Base-by-base conservation (phyloP, 192 early-diverging fungal species). In the Allomyces javanicus region DNA sequence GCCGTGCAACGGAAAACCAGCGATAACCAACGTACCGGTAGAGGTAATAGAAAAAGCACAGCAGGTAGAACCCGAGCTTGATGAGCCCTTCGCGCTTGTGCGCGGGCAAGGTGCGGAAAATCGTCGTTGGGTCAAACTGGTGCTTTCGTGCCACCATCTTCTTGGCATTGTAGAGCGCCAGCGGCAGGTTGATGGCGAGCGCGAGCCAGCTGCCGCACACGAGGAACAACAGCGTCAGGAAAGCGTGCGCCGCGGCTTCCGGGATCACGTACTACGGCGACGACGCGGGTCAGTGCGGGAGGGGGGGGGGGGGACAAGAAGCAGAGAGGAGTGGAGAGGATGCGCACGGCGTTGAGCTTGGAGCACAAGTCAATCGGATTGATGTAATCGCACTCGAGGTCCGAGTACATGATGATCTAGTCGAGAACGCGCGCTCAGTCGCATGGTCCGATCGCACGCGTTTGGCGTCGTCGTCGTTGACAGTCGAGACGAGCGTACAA, bases 281-380 rank as follows among this genome's bases (percentile, higher is more conserved):
- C 24, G 61, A 23, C 40, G 44, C 6, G 67, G 19, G 24, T 61
- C 67, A 9, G 27, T 58, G 25, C 62, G 24, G 33, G 26, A 24
- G 70, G 33, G 12, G 61, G 62, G 21, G 61, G 24, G 45, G 43
- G 43, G 3, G 10, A 4, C 4, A 4, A 4, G 33, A 7, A 40
- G n/a, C n/a, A n/a, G n/a, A 40, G 33, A 9, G 4, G 33, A 7
- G 33, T 40, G 33, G 33, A 40, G 33, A 40, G 33, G 33, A 40
- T 40, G 7, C 33, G 33, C 33, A 40, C 33, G 33, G 33, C 88
- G 74, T 98, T 98, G 72, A 98, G 81, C 69, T 87, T 92, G 76
- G 89, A 89, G 78, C 92, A 95, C 62, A 98, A 83, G 73, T 98
- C 96, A 70, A 98, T 98, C 14, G 96, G 96, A 75, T 98, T 98